Evolutionary conservation across 805 yeast species (phyloP), one percentile per base, ranked within the genome.

Genomic region (Kodamaea lidongshanica): DNA sequence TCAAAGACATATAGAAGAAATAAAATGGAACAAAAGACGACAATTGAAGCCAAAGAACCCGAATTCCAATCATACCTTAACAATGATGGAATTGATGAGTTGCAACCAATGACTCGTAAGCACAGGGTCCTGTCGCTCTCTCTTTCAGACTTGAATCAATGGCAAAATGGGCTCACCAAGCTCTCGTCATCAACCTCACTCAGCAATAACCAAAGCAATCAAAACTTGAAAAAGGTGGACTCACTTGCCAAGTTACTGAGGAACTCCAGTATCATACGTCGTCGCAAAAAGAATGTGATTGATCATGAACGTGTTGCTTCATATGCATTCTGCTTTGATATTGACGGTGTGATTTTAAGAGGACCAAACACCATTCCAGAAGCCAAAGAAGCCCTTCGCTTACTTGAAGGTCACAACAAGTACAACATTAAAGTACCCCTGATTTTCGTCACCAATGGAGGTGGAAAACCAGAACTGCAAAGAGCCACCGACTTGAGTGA

Each of bases 301-400:
- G 83, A 79, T 48, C 89, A 81, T 51, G 72, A 62, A 23, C 65
- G 89, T 50, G 77, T 81, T 23, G 87, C 88, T 1, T 76, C 83
- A 3, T 81, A 81, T 49, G 95, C 95, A 2, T 86, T 86, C 63
- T 92, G 94, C 23, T 86, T 87, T 54, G 95, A 87, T 58, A 86
- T 86, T 33, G 96, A 86, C 52, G 96, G 96, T 25, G 96, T 86
- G 27, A 74, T 86, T 26, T 77, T 86, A 40, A 70, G 83, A 37
- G 95, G 95, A 10, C 88, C 92, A 2, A 74, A 79, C 31, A 80
- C 89, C 5, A 79, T 86, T 27, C 88, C 92, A 0, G 79, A 81
- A 46, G 94, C 94, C 1, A 70, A 67, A 10, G 71, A 75, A 39
- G 94, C 95, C 5, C 58, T 86, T 42, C 67, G 69, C 39, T 51